Evolutionary conservation across 208 protist genomes (phyloP), one percentile per base, ranked within the genome.

Genomic region (Trypanosomatidae sp.): DNA sequence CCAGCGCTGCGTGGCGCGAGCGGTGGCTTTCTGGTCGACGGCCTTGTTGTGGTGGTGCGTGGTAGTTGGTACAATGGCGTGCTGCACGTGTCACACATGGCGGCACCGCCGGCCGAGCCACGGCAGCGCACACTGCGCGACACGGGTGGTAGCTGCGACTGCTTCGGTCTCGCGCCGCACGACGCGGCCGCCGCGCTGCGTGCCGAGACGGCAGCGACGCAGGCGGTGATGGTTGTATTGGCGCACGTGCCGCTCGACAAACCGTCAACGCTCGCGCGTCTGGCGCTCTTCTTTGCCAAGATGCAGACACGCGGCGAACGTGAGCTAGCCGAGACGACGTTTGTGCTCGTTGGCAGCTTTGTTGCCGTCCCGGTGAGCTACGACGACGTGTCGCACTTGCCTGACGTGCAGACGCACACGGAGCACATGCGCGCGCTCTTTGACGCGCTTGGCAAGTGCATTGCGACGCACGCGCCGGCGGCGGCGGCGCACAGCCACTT

Each of bases 261-360:
- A 43, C 49, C 63, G 13, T 42, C 48, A 13, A 87, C 75, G n/a
- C 58, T 88, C 48, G 35, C 21, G 13, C 60, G 53, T 16, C 48
- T 93, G 5, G 47, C 56, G 22, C 54, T 37, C 46, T 90, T 93
- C 23, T 90, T 93, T 33, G 62, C 65, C 28, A 59, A 73, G 6
- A 88, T 93, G 77, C 72, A 93, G 43, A 65, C 75, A n/a, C 69
- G 83, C 20, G 63, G 70, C 20, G 78, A 89, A 45, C 41, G 39
- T 42, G 85, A 89, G 56, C 55, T 93, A 41, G 54, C 62, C 3
- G 70, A 86, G 26, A 87, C 79, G 15, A 88, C 80, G 1, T 68
- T 93, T 53, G 66, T 90, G 11, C 58, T 93, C 39, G 66, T 78
- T 0, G 85, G 85, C 0, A 68, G 86, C 40, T 90, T 93, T 54